These are phyloP conservation scores for Dioscorea alata DNA, from an alignment of 106 monocot genomes.

Conservation along the genomic window DNA sequence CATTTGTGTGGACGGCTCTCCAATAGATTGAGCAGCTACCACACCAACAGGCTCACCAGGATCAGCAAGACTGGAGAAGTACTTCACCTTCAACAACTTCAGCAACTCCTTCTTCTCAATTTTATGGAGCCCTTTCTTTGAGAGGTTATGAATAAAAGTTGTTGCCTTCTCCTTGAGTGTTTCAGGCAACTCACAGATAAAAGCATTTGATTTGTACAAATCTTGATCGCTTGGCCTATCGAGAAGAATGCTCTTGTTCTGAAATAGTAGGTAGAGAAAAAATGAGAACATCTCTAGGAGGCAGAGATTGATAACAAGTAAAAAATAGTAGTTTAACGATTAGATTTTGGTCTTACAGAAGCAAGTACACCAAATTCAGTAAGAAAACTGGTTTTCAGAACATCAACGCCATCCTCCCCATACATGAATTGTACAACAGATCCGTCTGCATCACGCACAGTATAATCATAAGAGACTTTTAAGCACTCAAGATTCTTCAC, in stretches of 20 bases:
- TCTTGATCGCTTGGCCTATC: slow-evolving; percentile 27
- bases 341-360: slow-evolving; percentile 34
- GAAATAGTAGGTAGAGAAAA: slow-evolving; percentile 12
- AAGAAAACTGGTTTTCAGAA: slow-evolving; percentile 81
- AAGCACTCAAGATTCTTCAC: slow-evolving; percentile 86
- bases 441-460: slow-evolving; percentile 94
- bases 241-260: slow-evolving; percentile 61
- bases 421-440: slow-evolving; percentile 81
- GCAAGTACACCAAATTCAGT: slow-evolving; percentile 47
- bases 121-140: slow-evolving; percentile 18
- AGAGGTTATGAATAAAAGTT: slow-evolving; percentile 10
- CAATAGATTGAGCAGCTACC: slow-evolving; percentile 89
- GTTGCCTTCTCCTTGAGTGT: slow-evolving; percentile 35
- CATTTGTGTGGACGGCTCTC: slow-evolving; percentile 99
- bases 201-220: slow-evolving; percentile 41
- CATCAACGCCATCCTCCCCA: slow-evolving; percentile 97
- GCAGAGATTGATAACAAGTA: background rate
- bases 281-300: background rate
- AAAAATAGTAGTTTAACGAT: background rate
- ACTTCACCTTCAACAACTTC: slow-evolving; percentile 72
- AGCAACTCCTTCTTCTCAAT: slow-evolving; percentile 44
- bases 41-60: slow-evolving; percentile 97
- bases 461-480: slow-evolving; percentile 91
- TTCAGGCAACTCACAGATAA: slow-evolving; percentile 47
- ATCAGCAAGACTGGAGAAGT: slow-evolving; percentile 71